Evolutionary conservation across 2,329 filamentous ascomycete species (phyloP).

Genomic region (Plenodomus biglobosus): DNA sequence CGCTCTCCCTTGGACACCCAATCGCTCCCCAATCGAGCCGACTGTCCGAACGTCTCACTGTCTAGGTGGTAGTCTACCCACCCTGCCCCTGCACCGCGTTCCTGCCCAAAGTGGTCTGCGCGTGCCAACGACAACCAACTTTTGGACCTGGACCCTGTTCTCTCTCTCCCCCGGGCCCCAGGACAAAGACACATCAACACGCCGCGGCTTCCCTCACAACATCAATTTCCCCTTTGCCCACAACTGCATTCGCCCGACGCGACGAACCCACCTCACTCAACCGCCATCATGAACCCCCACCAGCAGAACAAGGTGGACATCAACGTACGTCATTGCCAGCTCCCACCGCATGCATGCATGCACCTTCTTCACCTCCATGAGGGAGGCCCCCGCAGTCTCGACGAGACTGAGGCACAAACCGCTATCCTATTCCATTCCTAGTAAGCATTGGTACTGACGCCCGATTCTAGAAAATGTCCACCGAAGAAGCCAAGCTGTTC

Average conservation of each 20-base stretch:
- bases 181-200: slow-evolving; percentile 36
- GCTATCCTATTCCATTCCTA: too few relatives aligned
- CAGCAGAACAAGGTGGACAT: slow-evolving; percentile 99
- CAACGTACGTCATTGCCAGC: slow-evolving; percentile 65
- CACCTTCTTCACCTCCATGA: slow-evolving; percentile 5
- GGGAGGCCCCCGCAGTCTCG: too few relatives aligned
- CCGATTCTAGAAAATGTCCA: slow-evolving; percentile 71
- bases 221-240: slow-evolving; percentile 13
- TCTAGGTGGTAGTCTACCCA: too few relatives aligned
- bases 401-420: too few relatives aligned
- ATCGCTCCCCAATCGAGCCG: slow-evolving; percentile 29
- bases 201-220: slow-evolving; percentile 7
- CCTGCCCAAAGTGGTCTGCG: slow-evolving; percentile 27
- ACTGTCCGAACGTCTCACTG: too few relatives aligned
- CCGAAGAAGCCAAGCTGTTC: slow-evolving; percentile 95
- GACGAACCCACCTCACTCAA: slow-evolving; percentile 4
- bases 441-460: slow-evolving; percentile 22
- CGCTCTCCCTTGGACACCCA: slow-evolving; percentile 30
- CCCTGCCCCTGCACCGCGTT: slow-evolving; percentile 35
- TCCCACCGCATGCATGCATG: too few relatives aligned
- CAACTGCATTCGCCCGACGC: slow-evolving; percentile 16
- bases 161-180: slow-evolving; percentile 22
- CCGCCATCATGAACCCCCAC: slow-evolving; percentile 78
- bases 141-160: slow-evolving; percentile 23
- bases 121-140: slow-evolving; percentile 23